Base-by-base conservation (phyloP, 2,329 filamentous ascomycete genomes). In the Shiraia sp. region DNA sequence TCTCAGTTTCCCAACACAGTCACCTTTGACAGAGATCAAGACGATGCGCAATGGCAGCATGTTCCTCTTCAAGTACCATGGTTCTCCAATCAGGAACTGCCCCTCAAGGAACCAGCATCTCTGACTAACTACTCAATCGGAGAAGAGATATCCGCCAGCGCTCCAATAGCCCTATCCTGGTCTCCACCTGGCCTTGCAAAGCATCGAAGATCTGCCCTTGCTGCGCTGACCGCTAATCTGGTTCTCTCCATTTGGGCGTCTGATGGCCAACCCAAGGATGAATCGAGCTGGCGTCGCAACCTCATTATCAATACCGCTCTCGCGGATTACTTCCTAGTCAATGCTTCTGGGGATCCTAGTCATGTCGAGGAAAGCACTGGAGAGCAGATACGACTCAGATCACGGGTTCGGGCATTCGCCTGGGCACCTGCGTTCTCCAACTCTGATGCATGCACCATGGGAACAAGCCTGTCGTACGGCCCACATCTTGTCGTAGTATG, bases 221-320 rank as follows among this genome's bases (percentile, higher is more conserved):
- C 75, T 2, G 74, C 81, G 12, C 65, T 82, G 31, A 82, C 79
- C 0, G 75, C 79, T 2, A 82, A 81, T 49, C 63, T 81, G 40
- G 55, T 79, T 1, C 60, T 85, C 4, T 79, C 78, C 1, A 59
- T 85, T 7, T 85, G 80, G 75, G 76, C 79, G 33, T 70, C 75
- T 2, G 61, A 73, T 23, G 75, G 75, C 10, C 66, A 66, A 13
- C 65, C 63, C 2, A 57, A 66, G 10, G 68, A 70, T 8, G 62
- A 68, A 29, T 60, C 66, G 1, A 74, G 71, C 49, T 84, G 81
- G 81, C 66, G 66, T 27, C 72, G 81, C 23, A 72, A 72, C 3
- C 52, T 75, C 5, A 65, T 83, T n/a, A 57, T 83, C 26, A 84
- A 84, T 46, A 59, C 74, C 38, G 59, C 66, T 4, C 54, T 82